A percentile compares a stretch with the other conserved stretches of the same genome.
These are phyloP conservation scores for Ensete ventricosum DNA, from an alignment of 176 grass and related monocot genomes.

Conservation along the genomic window DNA sequence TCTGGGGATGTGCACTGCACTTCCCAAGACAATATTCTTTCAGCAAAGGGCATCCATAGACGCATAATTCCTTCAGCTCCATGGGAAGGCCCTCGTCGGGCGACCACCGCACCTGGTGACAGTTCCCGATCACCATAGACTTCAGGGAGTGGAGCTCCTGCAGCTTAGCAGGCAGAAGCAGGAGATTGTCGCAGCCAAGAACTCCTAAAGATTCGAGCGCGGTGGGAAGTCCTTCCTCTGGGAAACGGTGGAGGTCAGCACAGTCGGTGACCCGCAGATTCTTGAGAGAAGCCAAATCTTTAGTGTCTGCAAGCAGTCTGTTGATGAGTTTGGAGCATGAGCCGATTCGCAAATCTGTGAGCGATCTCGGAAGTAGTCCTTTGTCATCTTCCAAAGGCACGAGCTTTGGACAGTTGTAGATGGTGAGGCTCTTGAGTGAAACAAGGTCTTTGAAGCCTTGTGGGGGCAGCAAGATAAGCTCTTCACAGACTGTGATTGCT, in stretches of 20 bases:
- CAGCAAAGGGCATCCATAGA: constrained; percentile 45
- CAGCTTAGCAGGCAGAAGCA: constrained; percentile 34
- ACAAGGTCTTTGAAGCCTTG: constrained; percentile 38
- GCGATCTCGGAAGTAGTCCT: constrained; percentile 25
- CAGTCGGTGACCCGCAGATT: constrained; percentile 38
- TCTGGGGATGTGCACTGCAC: constrained; percentile 36
- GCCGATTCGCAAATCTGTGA: constrained; percentile 53
- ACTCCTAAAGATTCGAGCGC: constrained; percentile 43
- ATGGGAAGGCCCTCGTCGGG: constrained; percentile 34
- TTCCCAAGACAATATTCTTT: constrained; percentile 27
- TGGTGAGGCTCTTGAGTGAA: constrained; percentile 47
- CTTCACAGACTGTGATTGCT: constrained; percentile 36
- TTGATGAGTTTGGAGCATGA: constrained; percentile 47
- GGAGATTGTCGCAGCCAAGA: constrained; percentile 37
- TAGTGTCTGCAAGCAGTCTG: constrained; percentile 38
- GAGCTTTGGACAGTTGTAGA: constrained; percentile 45
- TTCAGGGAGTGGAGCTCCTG: constrained; percentile 28
- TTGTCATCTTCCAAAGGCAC: constrained; percentile 19
- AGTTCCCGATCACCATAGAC: constrained; percentile 35
- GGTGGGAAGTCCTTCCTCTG: constrained; percentile 31
- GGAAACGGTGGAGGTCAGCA: constrained; percentile 34
- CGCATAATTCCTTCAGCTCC: constrained; percentile 38
- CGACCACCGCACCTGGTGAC: constrained; percentile 40
- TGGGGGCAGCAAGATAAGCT: constrained; percentile 34
- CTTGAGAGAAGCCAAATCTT: constrained; percentile 24